Base-by-base conservation (phyloP, 805 yeast genomes). In the Kuraishia capsulata region DNA sequence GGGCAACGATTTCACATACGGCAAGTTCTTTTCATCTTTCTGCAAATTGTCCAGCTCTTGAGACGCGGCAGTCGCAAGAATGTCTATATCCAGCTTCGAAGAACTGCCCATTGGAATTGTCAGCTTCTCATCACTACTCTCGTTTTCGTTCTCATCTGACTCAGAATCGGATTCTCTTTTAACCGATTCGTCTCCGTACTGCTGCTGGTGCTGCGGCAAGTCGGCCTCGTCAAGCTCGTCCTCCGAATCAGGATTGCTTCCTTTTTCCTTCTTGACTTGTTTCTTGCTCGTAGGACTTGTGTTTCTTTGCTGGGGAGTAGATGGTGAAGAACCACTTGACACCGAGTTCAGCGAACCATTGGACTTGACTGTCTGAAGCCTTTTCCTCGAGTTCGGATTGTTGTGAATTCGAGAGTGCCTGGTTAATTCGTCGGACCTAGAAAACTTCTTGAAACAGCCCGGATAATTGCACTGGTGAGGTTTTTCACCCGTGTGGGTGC, bases 401-500 rank as follows among this genome's bases (percentile, higher is more conserved):
- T 78, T 75, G 54, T 82, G 89, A 41, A 81, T 81, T 42, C 88
- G 65, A 36, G 73, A 64, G 54, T 81, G 90, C 52, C 90, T 68
- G 11, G 87, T 81, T 38, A 81, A 61, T 52, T 81, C 90, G 55
- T 81, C 90, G 23, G 81, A 73, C 40, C 90, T 62, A 35, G 81
- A 71, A 50, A 81, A 81, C 42, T 71, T 65, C 59, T 81, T 81
- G 40, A 67, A 62, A 54, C 90, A 81, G 0, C 83, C 83, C 0
- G 82, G 81, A 46, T 69, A 81, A 20, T 76, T 70, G 57, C 89
- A 81, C n/a, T 70, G 71, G 55, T 81, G 88, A 3, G 90, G 90
- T 53, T 78, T 81, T 51, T 82, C 89, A 20, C 90, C 90, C 0
- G 90, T 81, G 51, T 81, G 90, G 10, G 88, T 81, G 50, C 89